Percentiles rank a stretch among this genome's conserved stretches.
phyloP scores from a whole-genome alignment of 2,329 filamentous ascomycete genomes.

The Chrysoporthe cubensis region DNA sequence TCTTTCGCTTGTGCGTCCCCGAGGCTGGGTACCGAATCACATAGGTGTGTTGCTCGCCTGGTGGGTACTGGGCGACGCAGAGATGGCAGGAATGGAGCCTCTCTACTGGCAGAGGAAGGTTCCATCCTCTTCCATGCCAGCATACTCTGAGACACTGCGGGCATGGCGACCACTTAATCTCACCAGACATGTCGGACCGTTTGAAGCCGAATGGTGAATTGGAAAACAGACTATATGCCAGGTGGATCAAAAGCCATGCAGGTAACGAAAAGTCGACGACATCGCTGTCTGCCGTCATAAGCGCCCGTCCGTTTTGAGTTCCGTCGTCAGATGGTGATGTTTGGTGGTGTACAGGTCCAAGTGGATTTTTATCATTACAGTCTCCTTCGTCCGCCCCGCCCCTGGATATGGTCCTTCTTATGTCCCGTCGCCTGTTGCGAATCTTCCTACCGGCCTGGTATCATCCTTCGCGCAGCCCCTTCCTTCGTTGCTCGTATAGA shows the following conservation, averaged over 20 bases:
- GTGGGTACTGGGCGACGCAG: neutral
- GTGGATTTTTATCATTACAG: conserved; percentile 26
- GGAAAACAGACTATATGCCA: conserved; percentile 10
- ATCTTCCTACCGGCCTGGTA: conserved; percentile 18
- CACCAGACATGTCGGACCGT: neutral
- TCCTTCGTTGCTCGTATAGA: conserved; percentile 26
- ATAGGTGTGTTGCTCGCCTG: neutral
- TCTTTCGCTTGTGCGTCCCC: conserved; percentile 1
- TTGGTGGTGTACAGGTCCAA: conserved; percentile 22
- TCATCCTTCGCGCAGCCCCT: conserved; percentile 10
- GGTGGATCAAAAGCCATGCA: neutral
- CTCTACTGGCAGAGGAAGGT: conserved; percentile 2
- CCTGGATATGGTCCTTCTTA: neutral
- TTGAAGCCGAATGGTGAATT: conserved; percentile 2
- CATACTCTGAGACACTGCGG: neutral
- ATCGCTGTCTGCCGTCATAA: conserved; percentile 13
- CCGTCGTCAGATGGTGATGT: conserved; percentile 23
- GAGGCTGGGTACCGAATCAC: neutral
- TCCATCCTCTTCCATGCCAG: neutral
- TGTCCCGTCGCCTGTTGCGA: neutral
- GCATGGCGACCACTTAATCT: neutral
- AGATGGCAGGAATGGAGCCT: neutral
- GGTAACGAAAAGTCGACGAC: neutral
- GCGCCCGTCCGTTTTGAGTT: conserved; percentile 10
- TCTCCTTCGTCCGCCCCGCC: conserved; percentile 4